Evolutionary conservation across 257 asterid species (phyloP), one percentile per base, ranked within the genome.

Genomic region (Echium plantagineum): DNA sequence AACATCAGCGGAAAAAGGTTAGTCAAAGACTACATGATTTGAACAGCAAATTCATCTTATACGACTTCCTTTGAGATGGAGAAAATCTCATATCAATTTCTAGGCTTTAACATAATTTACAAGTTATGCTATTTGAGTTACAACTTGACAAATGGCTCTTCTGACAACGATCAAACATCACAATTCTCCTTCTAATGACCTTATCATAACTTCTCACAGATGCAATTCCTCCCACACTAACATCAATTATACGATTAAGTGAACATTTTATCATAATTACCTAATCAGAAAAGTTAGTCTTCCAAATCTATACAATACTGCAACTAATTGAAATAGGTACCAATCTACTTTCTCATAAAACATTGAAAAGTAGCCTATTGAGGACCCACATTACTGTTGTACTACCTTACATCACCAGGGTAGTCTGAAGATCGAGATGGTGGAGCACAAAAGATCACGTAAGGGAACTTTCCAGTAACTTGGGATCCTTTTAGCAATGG

Each of bases 361-460:
- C 46, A 35, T 35, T 42, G 1, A 15, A 12, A 42, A 42, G 49
- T 12, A 0, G 15, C 49, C 49, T 42, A 12, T 15, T 13, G 17
- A 42, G 1, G 49, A 42, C 49, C 10, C 6, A 35, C 16, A 42
- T 42, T 42, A 42, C 12, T 42, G 49, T 10, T 5, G 13, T 42
- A 4, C 62, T 77, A 89, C 98, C 90, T 80, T 59, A 93, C 83
- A 75, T 93, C 97, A 73, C 84, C 89, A 38, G 90, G 82, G 74
- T 93, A 93, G 73, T 93, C 97, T 31, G 72, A 46, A 67, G 68
- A 79, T 59, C 81, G 71, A 13, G 74, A 84, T 35, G 97, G 96
- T 74, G 97, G 97, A 65, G 96, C 97, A 74, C 97, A 89, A 75
- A 86, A 93, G 55, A 93, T 83, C 67, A 93, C 91, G 69, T 78